A percentile compares a stretch with the other conserved stretches of the same genome.
These are phyloP conservation scores for Lunularia cruciata DNA, from an alignment of 225 moss, liverwort and hornwort species.

Conservation along the genomic window DNA sequence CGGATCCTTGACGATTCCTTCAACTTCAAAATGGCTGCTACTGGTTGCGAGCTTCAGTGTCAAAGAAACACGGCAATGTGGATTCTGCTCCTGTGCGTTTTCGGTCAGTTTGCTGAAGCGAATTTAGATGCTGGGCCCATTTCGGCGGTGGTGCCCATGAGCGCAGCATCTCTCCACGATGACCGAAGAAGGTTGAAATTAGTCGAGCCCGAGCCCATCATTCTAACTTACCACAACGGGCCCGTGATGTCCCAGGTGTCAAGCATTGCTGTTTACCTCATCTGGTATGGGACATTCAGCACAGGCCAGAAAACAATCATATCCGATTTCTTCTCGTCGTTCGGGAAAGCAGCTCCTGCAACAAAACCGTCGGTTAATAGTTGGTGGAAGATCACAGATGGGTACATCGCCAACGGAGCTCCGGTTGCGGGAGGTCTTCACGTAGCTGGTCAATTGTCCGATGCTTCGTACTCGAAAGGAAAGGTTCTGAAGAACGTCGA, in stretches of 20 bases:
- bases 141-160: conserved; percentile 13
- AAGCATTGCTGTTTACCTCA: conserved; percentile 49
- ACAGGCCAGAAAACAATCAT: conserved; percentile 42
- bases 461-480: conserved; percentile 45
- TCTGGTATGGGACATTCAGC: conserved; percentile 86
- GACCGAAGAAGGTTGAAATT: conserved; percentile 1
- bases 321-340: conserved; percentile 68
- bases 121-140: conserved; percentile 5
- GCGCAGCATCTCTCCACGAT: neutral
- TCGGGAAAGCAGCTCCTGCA: conserved; percentile 33
- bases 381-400: conserved; percentile 83
- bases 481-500: conserved; percentile 50
- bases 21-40: neutral
- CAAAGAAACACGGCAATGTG: conserved; percentile 8
- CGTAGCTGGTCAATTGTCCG: conserved; percentile 46
- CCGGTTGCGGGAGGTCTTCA: conserved; percentile 37
- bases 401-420: conserved; percentile 59
- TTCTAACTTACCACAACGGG: conserved; percentile 72
- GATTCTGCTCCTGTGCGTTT: neutral
- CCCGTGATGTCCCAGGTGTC: conserved; percentile 46
- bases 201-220: conserved; percentile 30
- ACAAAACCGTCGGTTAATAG: conserved; percentile 50
- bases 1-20: neutral
- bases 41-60: neutral
- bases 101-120: conserved; percentile 1